Conservation (phyloP, 2,329 filamentous ascomycete genomes). For the Diaporthe sp. region DNA sequence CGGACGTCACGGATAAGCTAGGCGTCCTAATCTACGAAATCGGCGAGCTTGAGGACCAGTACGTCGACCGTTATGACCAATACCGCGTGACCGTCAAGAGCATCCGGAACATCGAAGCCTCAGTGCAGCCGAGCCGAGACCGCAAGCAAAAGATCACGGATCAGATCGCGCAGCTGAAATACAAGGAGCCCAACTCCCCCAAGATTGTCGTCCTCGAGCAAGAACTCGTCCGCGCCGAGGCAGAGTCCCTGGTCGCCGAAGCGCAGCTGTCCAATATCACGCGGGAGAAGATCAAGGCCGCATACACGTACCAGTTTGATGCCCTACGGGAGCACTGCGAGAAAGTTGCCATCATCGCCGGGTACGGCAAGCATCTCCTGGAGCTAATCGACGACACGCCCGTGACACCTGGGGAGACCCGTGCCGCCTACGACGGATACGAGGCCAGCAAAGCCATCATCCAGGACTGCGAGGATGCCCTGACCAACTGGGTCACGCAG, state of each 20-base stretch:
- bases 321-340: slow-evolving; percentile 97
- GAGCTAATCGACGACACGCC: slow-evolving; percentile 97
- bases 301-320: slow-evolving; percentile 98
- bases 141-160: slow-evolving; percentile 99
- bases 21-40: slow-evolving; percentile 98
- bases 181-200: slow-evolving; percentile 98
- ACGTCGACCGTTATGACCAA: slow-evolving; percentile 98
- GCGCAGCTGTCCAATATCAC: slow-evolving; percentile 99
- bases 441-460: slow-evolving; percentile 99
- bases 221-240: slow-evolving; percentile 97
- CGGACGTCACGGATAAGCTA: slow-evolving; percentile 98
- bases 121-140: slow-evolving; percentile 96
- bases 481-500: slow-evolving; percentile 95
- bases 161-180: slow-evolving; percentile 98
- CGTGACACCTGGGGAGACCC: slow-evolving; percentile 96
- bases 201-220: slow-evolving; percentile 98
- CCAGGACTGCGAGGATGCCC: slow-evolving; percentile 96
- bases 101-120: slow-evolving; percentile 98
- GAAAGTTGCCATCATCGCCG: slow-evolving; percentile 97
- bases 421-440: slow-evolving; percentile 95
- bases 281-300: slow-evolving; percentile 98
- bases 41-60: slow-evolving; percentile 97
- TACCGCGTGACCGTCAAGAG: slow-evolving; percentile 99
- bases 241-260: slow-evolving; percentile 98
- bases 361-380: slow-evolving; percentile 97